Base-by-base conservation (phyloP, 179 eudicot species). In the Spergularia azorica region DNA sequence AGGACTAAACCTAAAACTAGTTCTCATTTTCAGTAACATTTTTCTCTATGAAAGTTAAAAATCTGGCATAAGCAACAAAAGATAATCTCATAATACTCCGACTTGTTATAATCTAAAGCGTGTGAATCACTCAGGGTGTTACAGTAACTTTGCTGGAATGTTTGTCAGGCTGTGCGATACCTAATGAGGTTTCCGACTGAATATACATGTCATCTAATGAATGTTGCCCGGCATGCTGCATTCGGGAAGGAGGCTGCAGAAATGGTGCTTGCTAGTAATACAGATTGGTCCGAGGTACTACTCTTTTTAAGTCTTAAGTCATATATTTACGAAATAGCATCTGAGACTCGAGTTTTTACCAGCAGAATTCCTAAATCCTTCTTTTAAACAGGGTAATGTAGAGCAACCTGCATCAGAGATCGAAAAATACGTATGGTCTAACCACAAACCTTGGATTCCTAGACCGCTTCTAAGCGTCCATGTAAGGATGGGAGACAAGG, bases 401-500 rank as follows among this genome's bases (percentile, higher is more conserved):
- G 76, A 82, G 6, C 41, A 71, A 10, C 62, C 70, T 67, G 39
- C 54, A 71, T 70, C 80, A 9, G 92, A 85, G 14, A 88, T 95
- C 7, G 99, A 93, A 71, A 84, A 80, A 70, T 95, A 82, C 36
- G 99, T 93, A 41, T 95, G 99, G 99, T 93, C 91, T 7, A 87
- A 85, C 70, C 91, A 85, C 79, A 89, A 86, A 79, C 94, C 95
- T 17, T 95, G 97, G 97, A 86, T 89, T 52, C 97, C 99, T 0
- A 85, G 92, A 50, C 97, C 99, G 0, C 79, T 93, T 67, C 80
- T 93, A 62, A 95, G 99, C 89, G 84, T 95, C 83, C 99, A 95
- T 51, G 99, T 93, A 4, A 78, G 99, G 39, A 95, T 95, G 99
- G 99, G 99, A 51, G 99, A 93, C 82, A 95, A 95, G 79, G 97